Evolutionary conservation across 1,139 yeast species (phyloP).

Genomic region (Magnusiomyces fungicola): DNA sequence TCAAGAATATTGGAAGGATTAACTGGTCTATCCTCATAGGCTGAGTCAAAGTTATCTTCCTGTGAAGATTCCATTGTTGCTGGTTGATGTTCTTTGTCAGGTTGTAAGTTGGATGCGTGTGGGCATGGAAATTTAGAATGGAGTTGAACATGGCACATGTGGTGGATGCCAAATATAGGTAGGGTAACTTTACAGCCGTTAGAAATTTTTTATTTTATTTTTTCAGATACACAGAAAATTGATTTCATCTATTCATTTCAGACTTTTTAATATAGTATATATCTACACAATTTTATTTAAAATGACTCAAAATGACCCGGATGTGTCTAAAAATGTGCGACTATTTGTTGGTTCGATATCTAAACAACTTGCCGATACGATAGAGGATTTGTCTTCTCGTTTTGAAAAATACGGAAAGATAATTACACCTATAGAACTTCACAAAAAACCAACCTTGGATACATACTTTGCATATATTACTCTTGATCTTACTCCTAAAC

Average conservation of each 20-base stretch:
- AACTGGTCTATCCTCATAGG: constrained; percentile 2
- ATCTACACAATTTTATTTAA: no score
- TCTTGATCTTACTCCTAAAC: constrained; percentile 42
- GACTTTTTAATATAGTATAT: no score
- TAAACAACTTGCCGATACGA: constrained; percentile 40
- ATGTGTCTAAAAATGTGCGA: constrained; percentile 26
- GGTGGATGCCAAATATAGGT: no score
- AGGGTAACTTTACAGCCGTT: no score
- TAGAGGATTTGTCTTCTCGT: constrained; percentile 41
- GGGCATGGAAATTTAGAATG: no score
- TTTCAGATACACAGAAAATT: no score
- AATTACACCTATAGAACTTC: constrained; percentile 40
- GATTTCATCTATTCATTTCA: no score
- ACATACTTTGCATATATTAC: constrained; percentile 62
- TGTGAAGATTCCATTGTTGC: constrained; percentile 12
- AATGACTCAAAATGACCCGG: neutral
- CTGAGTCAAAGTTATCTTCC: constrained; percentile 5
- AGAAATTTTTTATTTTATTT: no score
- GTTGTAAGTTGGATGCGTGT: no score
- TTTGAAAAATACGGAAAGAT: constrained; percentile 46
- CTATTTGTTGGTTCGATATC: constrained; percentile 70
- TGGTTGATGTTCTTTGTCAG: neutral
- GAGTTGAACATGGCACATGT: no score
- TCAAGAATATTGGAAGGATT: constrained; percentile 30
- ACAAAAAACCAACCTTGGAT: constrained; percentile 42